Conservation (phyloP, 2,329 filamentous ascomycete species). For the Trichoderma sp. region DNA sequence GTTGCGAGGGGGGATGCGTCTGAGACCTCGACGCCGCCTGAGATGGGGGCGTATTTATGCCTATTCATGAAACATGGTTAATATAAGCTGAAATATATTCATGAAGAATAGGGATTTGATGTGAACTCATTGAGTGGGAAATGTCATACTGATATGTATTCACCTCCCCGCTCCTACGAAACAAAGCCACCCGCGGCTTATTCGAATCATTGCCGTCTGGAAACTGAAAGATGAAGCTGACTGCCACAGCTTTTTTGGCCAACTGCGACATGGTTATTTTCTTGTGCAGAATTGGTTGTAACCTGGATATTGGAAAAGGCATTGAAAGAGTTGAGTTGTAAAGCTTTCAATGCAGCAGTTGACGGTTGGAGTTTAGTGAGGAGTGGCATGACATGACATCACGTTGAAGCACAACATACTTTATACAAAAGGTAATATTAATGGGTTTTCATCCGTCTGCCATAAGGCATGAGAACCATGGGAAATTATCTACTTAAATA, state of each 20-base stretch:
- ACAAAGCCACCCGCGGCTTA: slow-evolving; percentile 56
- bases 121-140: neutral
- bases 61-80: slow-evolving; percentile 27
- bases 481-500: neutral
- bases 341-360: neutral
- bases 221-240: slow-evolving; percentile 51
- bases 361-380: neutral
- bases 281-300: neutral
- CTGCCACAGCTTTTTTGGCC: slow-evolving; percentile 42
- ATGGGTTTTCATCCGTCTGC: neutral
- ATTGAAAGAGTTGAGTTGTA: neutral
- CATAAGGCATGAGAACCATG: neutral
- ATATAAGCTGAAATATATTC: neutral
- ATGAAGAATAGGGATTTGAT: too few species aligned
- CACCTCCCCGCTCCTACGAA: slow-evolving; percentile 59
- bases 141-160: slow-evolving; percentile 54
- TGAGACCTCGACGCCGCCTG: slow-evolving; percentile 55
- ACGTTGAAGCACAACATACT: neutral
- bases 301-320: neutral
- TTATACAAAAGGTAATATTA: neutral
- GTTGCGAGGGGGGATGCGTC: slow-evolving; percentile 55
- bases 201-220: slow-evolving; percentile 33
- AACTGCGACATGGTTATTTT: slow-evolving; percentile 25
- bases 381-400: slow-evolving; percentile 16
- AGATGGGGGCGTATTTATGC: slow-evolving; percentile 60